Evolutionary conservation across 192 early-diverging fungal species (phyloP), one percentile per base, ranked within the genome.

Genomic region (Coemansia sp.): DNA sequence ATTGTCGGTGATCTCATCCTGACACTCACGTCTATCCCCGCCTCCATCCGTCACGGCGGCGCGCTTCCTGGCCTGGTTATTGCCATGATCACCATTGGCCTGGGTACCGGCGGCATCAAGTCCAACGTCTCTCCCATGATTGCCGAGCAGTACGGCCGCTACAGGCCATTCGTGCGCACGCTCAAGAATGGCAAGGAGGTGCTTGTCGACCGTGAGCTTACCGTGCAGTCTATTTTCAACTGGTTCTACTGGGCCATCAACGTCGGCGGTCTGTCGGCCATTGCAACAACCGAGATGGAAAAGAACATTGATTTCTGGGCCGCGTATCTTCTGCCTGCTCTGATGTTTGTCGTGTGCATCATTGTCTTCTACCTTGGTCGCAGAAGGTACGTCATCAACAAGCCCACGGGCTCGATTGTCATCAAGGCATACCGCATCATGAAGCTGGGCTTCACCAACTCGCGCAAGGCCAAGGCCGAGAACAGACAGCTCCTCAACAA

Each of bases 31-130:
- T 79, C 91, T 15, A 82, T 86, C 45, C 79, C 82, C 1, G 44
- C 61, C 4, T 82, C 87, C n/a, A 86, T 91, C 58, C 66, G 52
- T 14, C 62, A 59, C 53, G 82, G 81, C 57, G 84, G 79, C 19
- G 82, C 87, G 0, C 75, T 87, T 53, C 89, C 89, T 5, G 87
- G 89, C 40, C 65, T 91, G 30, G 42, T 91, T 42, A 74, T 91
- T 47, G 72, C 86, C 38, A 87, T 91, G 74, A 83, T 90, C 29
- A 75, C 88, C n/a, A 88, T 91, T 66, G 88, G 87, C 44, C 57
- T 90, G 11, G 91, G 85, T 53, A 90, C 88, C 27, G 91, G 91
- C 47, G 89, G 91, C 20, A 89, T 92, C 75, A 92, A 92, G 66
- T 55, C 87, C 28, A 90, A 90, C 64, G 91, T 92, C n/a, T 76